Conservation (phyloP, 495 filamentous ascomycete species). For the Corynascus novoguineensis region DNA sequence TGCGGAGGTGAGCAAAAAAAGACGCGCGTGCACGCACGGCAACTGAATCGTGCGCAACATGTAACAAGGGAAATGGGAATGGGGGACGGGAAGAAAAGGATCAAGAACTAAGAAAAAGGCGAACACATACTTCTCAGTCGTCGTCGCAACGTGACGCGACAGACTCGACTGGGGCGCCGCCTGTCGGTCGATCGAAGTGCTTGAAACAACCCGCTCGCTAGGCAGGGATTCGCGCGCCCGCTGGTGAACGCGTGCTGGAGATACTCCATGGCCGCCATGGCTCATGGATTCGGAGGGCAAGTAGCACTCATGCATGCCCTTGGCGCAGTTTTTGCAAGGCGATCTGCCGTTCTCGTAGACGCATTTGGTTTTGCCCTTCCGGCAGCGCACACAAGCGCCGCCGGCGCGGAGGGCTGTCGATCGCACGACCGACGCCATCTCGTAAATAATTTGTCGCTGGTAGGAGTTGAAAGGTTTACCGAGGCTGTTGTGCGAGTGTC, state of each 20-base stretch:
- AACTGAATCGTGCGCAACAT: not conserved
- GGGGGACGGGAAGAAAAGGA: not conserved
- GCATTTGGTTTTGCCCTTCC: slow-evolving; percentile 51
- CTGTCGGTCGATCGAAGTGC: slow-evolving; percentile 40
- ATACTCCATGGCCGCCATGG: slow-evolving; percentile 43
- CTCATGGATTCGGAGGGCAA: slow-evolving; percentile 47
- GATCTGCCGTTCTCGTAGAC: slow-evolving; percentile 49
- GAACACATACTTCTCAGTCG: slow-evolving; percentile 43
- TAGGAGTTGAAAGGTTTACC: too few species aligned
- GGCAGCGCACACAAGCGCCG: slow-evolving; percentile 50
- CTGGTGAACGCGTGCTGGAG: slow-evolving; percentile 30
- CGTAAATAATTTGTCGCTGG: not conserved
- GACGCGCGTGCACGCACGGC: not conserved
- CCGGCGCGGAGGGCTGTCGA: slow-evolving; percentile 48
- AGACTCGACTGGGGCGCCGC: slow-evolving; percentile 35
- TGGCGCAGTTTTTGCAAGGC: slow-evolving; percentile 51
- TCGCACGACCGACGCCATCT: slow-evolving; percentile 43
- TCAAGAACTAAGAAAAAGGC: slow-evolving; percentile 8
- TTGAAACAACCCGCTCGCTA: slow-evolving; percentile 39
- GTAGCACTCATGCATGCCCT: slow-evolving; percentile 51
- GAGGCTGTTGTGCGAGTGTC: not conserved
- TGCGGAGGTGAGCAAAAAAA: slow-evolving; percentile 17
- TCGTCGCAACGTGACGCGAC: slow-evolving; percentile 41
- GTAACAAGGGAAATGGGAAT: slow-evolving; percentile 11
- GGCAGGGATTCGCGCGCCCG: slow-evolving; percentile 42